These are phyloP conservation scores for Wickerhamomyces subpelliculosus DNA, from an alignment of 805 yeast genomes.

Conservation along the genomic window DNA sequence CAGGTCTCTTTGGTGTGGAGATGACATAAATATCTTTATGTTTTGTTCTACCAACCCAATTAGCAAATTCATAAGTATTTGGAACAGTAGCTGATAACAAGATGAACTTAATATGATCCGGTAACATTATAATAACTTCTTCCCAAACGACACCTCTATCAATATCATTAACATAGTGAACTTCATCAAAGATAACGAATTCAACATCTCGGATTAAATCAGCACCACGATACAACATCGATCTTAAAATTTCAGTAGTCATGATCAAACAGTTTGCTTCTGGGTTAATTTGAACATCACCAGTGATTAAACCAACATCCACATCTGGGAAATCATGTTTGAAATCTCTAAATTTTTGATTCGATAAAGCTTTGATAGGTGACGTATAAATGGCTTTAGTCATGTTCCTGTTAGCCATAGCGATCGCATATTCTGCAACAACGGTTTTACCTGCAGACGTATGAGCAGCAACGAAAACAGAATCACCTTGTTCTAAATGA, in stretches of 20 bases:
- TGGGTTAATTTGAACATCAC: constrained; percentile 96
- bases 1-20: constrained; percentile 94
- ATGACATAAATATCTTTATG: constrained; percentile 94
- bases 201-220: constrained; percentile 95
- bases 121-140: constrained; percentile 95
- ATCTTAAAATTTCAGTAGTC: constrained; percentile 95
- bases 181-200: constrained; percentile 96
- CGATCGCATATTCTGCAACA: constrained; percentile 96
- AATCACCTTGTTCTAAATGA: constrained; percentile 95
- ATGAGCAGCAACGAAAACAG: constrained; percentile 98
- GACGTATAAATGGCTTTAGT: constrained; percentile 95
- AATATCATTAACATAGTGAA: constrained; percentile 93
- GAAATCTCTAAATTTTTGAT: constrained; percentile 87
- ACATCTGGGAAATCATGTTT: constrained; percentile 69
- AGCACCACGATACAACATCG: constrained; percentile 95
- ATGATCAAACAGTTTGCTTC: constrained; percentile 94
- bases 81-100: constrained; percentile 96
- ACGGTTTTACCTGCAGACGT: constrained; percentile 99
- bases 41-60: constrained; percentile 97
- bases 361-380: constrained; percentile 86
- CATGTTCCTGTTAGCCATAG: constrained; percentile 94
- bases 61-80: constrained; percentile 96
- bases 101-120: constrained; percentile 91
- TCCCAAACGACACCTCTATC: constrained; percentile 99
- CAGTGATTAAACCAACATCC: constrained; percentile 92